These are phyloP conservation scores for Lepraria neglecta DNA, from an alignment of 495 filamentous ascomycete genomes.

Conservation along the genomic window DNA sequence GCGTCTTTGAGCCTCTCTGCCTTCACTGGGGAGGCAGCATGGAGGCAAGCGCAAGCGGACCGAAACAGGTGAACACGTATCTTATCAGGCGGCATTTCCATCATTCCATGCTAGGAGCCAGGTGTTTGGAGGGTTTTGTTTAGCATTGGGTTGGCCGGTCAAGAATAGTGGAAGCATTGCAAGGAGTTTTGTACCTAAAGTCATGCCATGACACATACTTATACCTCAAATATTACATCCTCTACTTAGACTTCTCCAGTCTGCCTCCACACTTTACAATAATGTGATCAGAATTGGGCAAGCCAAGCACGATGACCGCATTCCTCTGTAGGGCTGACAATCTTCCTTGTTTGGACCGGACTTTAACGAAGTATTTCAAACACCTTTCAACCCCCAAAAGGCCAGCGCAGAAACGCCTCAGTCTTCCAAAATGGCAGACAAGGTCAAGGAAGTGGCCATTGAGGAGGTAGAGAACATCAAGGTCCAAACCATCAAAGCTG, in stretches of 20 bases:
- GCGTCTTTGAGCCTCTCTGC: conserved; percentile 44
- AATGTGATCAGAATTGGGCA: neutral
- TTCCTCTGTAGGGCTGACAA: neutral
- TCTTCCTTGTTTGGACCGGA: conserved; percentile 4
- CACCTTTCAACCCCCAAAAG: neutral
- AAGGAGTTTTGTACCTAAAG: neutral
- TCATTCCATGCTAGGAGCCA: conserved; percentile 14
- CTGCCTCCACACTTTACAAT: too few relatives aligned
- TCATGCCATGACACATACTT: conserved; percentile 4
- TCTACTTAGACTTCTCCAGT: neutral
- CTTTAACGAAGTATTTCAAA: neutral
- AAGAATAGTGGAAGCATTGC: conserved; percentile 14
- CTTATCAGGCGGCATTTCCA: neutral
- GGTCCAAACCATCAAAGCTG: conserved; percentile 53
- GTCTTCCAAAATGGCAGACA: conserved; percentile 35
- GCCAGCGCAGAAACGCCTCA: neutral
- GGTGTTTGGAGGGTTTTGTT: neutral
- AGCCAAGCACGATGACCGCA: conserved; percentile 5
- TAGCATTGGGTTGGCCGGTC: conserved; percentile 6
- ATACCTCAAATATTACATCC: neutral
- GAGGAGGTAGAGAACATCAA: conserved; percentile 39
- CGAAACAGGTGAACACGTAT: conserved; percentile 36
- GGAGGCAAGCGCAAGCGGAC: conserved; percentile 44
- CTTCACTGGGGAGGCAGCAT: conserved; percentile 47
- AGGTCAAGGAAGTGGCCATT: conserved; percentile 38